Conservation (phyloP, 257 asterid genomes). For the Jasminum sambac region DNA sequence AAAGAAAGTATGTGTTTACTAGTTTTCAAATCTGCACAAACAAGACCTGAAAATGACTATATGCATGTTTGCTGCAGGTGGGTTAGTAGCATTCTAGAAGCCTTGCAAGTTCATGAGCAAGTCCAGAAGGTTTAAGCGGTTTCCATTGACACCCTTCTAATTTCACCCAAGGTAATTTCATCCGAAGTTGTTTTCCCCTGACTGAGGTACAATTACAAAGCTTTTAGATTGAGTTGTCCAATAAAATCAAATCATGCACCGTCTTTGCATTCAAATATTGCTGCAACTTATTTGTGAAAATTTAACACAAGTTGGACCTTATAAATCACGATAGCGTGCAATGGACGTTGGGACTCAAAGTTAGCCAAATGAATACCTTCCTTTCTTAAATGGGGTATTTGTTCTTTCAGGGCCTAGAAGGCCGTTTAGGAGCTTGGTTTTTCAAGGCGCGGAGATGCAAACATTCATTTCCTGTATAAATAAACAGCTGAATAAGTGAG, state of each 20-base stretch:
- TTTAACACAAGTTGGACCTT: not conserved
- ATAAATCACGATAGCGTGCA: not conserved
- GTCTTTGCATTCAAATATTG: not conserved
- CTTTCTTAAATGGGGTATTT: not conserved
- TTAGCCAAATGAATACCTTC: not conserved
- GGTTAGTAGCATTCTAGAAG: slow-evolving; percentile 68
- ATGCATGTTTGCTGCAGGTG: slow-evolving; percentile 46
- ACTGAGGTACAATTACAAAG: not conserved
- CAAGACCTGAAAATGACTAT: not conserved
- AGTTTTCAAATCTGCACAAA: not conserved
- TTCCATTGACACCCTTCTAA: slow-evolving; percentile 10
- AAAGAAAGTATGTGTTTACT: too few relatives aligned
- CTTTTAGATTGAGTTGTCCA: not conserved
- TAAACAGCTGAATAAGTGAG: not conserved
- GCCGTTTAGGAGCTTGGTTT: not conserved
- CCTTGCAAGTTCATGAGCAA: slow-evolving; percentile 49
- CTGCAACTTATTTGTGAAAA: not conserved
- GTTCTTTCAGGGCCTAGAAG: not conserved
- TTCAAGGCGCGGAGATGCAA: not conserved
- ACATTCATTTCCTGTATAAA: not conserved
- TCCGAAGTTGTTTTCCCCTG: too few relatives aligned
- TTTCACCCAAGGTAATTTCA: too few relatives aligned
- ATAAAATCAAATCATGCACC: not conserved
- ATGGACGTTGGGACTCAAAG: not conserved
- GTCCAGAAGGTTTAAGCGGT: slow-evolving; percentile 42